Evolutionary conservation across 169 alveolate genomes (phyloP).

Genomic region (Plasmodium cynomolgi): DNA sequence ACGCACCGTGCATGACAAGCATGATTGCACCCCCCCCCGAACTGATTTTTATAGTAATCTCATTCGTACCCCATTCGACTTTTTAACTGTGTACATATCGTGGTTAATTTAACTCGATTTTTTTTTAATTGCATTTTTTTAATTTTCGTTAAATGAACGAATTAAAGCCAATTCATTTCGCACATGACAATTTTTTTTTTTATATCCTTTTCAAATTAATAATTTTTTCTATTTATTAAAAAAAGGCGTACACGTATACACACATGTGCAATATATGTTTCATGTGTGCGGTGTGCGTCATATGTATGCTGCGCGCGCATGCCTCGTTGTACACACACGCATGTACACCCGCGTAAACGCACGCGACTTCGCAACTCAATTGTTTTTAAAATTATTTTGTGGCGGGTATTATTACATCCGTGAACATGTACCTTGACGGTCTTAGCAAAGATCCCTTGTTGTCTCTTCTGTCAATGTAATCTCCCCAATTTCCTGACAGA

Average conservation of each 20-base stretch:
- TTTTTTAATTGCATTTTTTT: not conserved
- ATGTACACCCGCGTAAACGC: not conserved
- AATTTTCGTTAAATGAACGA: not conserved
- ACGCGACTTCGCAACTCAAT: not conserved
- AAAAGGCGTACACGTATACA: conserved; percentile 1
- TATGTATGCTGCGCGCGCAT: not conserved
- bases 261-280: not conserved
- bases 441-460: conserved; percentile 88
- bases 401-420: conserved; percentile 87
- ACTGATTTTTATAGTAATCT: conserved; percentile 19
- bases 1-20: not conserved
- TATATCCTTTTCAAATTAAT: not conserved
- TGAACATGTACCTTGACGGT: conserved; percentile 89
- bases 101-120: not conserved
- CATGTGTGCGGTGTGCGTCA: not conserved
- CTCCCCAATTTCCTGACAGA: conserved; percentile 92
- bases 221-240: not conserved
- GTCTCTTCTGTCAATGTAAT: conserved; percentile 89
- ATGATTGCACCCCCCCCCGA: not conserved
- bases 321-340: not conserved
- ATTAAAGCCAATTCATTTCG: not conserved
- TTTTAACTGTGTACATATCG: not conserved
- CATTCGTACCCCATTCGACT: not conserved
- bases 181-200: not conserved
- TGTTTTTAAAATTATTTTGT: conserved; percentile 77